Base-by-base conservation (phyloP, 495 filamentous ascomycete genomes). In the Penicillium desertorum region DNA sequence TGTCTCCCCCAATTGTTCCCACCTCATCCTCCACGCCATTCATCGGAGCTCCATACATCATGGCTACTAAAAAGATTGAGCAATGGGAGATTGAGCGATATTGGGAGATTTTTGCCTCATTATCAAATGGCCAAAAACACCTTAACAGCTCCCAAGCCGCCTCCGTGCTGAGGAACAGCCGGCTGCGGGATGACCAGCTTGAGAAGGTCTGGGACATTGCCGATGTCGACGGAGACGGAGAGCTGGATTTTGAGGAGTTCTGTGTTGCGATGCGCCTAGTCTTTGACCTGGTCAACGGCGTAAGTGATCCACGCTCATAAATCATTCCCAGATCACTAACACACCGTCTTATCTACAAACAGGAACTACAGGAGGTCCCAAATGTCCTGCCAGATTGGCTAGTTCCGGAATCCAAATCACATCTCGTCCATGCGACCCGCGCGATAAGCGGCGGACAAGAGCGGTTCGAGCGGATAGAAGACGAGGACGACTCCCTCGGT, bases 231-330 rank as follows among this genome's bases (percentile, higher is more conserved):
- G 89, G 88, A 61, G 94, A 98, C 76, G 94, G 94, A 37, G 95
- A 92, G 70, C 75, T 98, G 32, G 94, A 98, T 76, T 98, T 98
- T 76, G 94, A 98, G 74, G 94, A 98, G 77, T 98, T 98, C 71
- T 98, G 94, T 69, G 94, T 98, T 45, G 94, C 94, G 23, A 98
- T 98, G 95, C 81, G 94, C 70, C 74, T 98, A 53, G 96, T 97
- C 51, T 98, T 96, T 68, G 94, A 98, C 72, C 68, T 98, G 47
- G 87, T 98, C 34, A 98, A 98, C 73, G 94, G 94, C 64, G 91
- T 95, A 77, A 61, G 87, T 79, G 62, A 44, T 20, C 5, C 22
- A 19, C 42, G 42, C 19, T 42, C 23, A 6, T 36, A 27, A 17
- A 36, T 16, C 10, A 22, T 37, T 36, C 16, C 6, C 25, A 23